Conservation (phyloP, 805 yeast species). For the Candida silvatica region DNA sequence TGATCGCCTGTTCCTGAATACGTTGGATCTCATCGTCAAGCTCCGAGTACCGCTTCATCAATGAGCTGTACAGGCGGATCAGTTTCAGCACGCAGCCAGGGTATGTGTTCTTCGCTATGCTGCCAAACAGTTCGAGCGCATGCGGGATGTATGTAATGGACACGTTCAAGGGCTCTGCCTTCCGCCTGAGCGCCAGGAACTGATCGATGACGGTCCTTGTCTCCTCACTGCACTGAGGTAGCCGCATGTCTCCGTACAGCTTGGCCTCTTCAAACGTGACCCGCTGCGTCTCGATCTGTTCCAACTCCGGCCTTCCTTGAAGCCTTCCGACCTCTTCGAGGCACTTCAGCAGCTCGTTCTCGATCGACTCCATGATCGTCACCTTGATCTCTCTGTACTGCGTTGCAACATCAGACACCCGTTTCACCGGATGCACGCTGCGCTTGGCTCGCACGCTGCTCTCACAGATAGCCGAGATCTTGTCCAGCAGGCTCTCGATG, state of each 20-base stretch:
- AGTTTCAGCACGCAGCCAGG: conserved; percentile 25
- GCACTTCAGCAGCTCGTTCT: conserved; percentile 22
- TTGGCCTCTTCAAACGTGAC: neutral
- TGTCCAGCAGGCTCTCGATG: conserved; percentile 18
- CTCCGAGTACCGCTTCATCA: conserved; percentile 32
- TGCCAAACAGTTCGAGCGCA: conserved; percentile 35
- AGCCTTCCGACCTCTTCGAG: conserved; percentile 1
- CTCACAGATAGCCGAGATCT: conserved; percentile 26
- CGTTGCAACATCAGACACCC: conserved; percentile 28
- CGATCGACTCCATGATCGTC: conserved; percentile 33
- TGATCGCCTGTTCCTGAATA: conserved; percentile 39
- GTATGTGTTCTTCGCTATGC: conserved; percentile 19
- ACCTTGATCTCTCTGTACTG: conserved; percentile 36
- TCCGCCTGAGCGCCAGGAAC: conserved; percentile 32
- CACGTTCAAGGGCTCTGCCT: conserved; percentile 42
- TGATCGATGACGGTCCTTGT: conserved; percentile 7
- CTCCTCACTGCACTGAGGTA: neutral
- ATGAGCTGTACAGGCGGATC: conserved; percentile 28
- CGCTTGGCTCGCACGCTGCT: conserved; percentile 19
- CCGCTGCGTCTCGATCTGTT: neutral
- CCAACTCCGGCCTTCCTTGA: neutral
- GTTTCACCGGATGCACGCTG: conserved; percentile 20
- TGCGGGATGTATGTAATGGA: conserved; percentile 44
- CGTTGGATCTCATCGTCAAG: conserved; percentile 31
- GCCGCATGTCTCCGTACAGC: neutral